Evolutionary conservation across 2,329 filamentous ascomycete genomes (phyloP).

Genomic region (Microcera coccophila): DNA sequence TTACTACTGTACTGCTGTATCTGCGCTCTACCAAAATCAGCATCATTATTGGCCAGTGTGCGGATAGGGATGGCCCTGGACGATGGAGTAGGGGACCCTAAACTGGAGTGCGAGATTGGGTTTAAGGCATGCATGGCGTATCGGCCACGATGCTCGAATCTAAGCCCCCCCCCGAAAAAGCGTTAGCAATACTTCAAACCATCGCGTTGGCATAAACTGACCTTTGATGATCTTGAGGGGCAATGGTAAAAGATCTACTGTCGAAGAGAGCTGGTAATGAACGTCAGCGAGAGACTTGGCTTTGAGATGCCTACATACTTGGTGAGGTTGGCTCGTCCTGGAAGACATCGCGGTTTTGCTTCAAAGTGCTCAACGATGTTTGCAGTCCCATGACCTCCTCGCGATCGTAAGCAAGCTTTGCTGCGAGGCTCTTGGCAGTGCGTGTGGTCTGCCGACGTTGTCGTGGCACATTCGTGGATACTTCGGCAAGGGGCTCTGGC

Average conservation of each 20-base stretch:
- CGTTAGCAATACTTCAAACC: background rate
- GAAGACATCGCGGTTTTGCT: conserved; percentile 29
- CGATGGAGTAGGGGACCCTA: conserved; percentile 34
- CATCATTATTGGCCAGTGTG: conserved; percentile 23
- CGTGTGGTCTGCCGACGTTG: conserved; percentile 23
- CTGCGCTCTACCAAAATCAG: conserved; percentile 17
- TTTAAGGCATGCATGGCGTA: conserved; percentile 36
- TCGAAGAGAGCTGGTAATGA: conserved; percentile 20
- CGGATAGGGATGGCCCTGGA: conserved; percentile 27
- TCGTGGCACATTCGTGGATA: conserved; percentile 34
- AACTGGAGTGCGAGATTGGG: conserved; percentile 37
- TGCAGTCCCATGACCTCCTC: conserved; percentile 10
- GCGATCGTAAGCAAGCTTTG: conserved; percentile 13
- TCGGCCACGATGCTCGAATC: conserved; percentile 32
- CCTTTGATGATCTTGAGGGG: conserved; percentile 25
- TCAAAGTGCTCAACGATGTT: conserved; percentile 17
- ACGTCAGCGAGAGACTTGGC: conserved; percentile 13
- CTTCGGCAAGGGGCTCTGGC: conserved; percentile 30
- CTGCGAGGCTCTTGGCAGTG: conserved; percentile 16
- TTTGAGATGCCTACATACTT: conserved; percentile 19
- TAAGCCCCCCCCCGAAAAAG: conserved; percentile 12
- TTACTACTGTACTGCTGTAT: conserved; percentile 14
- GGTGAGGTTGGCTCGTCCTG: conserved; percentile 25
- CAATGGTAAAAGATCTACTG: conserved; percentile 18
- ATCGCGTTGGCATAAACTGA: conserved; percentile 6